Percentiles rank a stretch among this genome's conserved stretches.
Conservation (phyloP, 805 yeast genomes). For the Candida ipomoeae region DNA sequence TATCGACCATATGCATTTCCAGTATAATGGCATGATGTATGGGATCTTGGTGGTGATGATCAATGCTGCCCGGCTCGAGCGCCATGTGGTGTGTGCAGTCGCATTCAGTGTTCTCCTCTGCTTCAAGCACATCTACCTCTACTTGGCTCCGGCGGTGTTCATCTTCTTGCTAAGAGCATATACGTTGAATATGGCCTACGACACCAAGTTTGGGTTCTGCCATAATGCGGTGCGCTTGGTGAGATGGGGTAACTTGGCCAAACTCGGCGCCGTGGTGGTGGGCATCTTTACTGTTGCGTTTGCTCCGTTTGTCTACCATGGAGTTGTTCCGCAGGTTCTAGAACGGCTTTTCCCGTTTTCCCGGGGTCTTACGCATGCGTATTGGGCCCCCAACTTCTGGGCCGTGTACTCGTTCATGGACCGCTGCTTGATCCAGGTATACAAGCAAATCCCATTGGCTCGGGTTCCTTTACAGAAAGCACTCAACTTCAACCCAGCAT, state of each 20-base stretch:
- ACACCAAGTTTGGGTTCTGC: conserved; percentile 20
- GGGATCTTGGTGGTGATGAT: conserved; percentile 76
- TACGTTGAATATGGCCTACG: conserved; percentile 47
- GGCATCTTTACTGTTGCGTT: conserved; percentile 64
- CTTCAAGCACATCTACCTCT: conserved; percentile 90
- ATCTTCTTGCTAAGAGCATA: conserved; percentile 71
- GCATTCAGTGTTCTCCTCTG: conserved; percentile 76
- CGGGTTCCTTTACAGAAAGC: conserved; percentile 26
- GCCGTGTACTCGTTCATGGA: conserved; percentile 86
- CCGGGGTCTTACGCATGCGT: conserved; percentile 93
- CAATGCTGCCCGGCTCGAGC: conserved; percentile 59
- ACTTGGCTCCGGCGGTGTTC: conserved; percentile 92
- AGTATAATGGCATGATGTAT: conserved; percentile 91
- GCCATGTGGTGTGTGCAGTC: conserved; percentile 57
- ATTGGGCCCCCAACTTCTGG: conserved; percentile 99
- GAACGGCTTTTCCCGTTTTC: conserved; percentile 85
- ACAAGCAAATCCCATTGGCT: conserved; percentile 31
- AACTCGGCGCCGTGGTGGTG: conserved; percentile 61
- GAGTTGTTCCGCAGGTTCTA: conserved; percentile 60
- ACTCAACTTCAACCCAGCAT: conserved; percentile 44
- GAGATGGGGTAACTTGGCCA: conserved; percentile 55
- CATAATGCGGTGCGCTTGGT: conserved; percentile 33
- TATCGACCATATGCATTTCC: conserved; percentile 95
- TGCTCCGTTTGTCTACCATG: conserved; percentile 66
- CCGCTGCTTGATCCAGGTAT: conserved; percentile 53